Conservation (phyloP, 2,329 filamentous ascomycete species). For the Paecilomyces fulvus region DNA sequence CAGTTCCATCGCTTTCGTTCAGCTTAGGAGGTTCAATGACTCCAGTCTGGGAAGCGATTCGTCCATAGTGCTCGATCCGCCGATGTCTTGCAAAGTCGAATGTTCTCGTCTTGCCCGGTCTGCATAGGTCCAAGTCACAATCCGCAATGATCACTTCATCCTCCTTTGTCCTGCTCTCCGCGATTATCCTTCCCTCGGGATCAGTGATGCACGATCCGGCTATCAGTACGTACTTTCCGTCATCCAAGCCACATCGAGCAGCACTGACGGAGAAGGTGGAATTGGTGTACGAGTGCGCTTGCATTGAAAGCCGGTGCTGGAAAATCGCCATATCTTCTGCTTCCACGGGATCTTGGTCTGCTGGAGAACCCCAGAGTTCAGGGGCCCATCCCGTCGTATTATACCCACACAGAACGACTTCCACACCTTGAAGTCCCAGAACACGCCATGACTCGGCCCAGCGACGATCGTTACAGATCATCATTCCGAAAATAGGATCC, state of each 20-base stretch:
- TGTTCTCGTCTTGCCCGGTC: conserved; percentile 40
- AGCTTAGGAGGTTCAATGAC: conserved; percentile 33
- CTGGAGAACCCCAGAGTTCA: conserved; percentile 34
- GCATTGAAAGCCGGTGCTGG: conserved; percentile 44
- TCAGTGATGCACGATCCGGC: conserved; percentile 41
- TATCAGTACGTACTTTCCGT: conserved; percentile 43
- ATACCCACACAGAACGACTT: conserved; percentile 43
- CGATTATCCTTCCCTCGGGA: conserved; percentile 44
- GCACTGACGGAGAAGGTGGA: conserved; percentile 43
- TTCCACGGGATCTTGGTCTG: conserved; percentile 36
- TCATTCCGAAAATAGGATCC: conserved; percentile 47
- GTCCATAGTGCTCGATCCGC: conserved; percentile 21
- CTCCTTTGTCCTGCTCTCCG: conserved; percentile 38
- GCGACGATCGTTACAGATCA: conserved; percentile 49
- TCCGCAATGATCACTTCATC: conserved; percentile 47
- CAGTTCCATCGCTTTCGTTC: background rate
- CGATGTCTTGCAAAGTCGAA: conserved; percentile 27
- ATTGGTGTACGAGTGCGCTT: conserved; percentile 47
- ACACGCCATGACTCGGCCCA: conserved; percentile 48
- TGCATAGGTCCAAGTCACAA: conserved; percentile 42
- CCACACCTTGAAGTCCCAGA: conserved; percentile 44
- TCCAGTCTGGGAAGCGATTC: conserved; percentile 20
- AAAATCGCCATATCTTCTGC: conserved; percentile 43
- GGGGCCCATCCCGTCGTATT: conserved; percentile 45
- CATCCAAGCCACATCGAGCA: conserved; percentile 44